Evolutionary conservation across 2,329 filamentous ascomycete genomes (phyloP).

Genomic region (Fusarium algeriense): DNA sequence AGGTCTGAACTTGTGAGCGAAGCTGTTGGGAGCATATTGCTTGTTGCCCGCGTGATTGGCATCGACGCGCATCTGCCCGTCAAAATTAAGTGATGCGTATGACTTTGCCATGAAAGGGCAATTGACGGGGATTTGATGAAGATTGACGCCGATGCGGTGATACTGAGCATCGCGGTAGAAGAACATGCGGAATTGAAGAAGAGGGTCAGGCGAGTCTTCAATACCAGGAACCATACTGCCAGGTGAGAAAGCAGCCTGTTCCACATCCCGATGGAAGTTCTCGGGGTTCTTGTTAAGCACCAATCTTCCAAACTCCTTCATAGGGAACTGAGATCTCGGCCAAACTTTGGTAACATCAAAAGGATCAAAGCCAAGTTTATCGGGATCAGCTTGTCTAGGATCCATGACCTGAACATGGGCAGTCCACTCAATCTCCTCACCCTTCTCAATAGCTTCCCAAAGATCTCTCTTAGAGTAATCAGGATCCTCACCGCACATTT

Average conservation of each 20-base stretch:
- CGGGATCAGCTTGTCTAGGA: conserved; percentile 11
- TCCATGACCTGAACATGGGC: conserved; percentile 13
- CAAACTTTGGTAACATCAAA: conserved; percentile 14
- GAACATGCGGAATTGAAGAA: conserved; percentile 19
- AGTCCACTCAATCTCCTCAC: conserved; percentile 17
- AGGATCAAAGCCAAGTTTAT: conserved; percentile 7
- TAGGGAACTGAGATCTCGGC: background rate
- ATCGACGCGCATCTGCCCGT: background rate
- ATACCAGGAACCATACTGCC: conserved; percentile 13
- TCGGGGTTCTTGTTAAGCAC: conserved; percentile 16
- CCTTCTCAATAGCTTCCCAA: conserved; percentile 14
- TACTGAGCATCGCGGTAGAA: conserved; percentile 19
- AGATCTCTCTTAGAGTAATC: conserved; percentile 16
- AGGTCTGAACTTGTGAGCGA: conserved; percentile 14
- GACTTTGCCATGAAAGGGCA: conserved; percentile 17
- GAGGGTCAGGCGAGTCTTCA: conserved; percentile 15
- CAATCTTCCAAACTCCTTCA: conserved; percentile 16
- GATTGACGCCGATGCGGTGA: conserved; percentile 2
- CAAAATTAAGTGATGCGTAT: conserved; percentile 13
- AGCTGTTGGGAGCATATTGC: conserved; percentile 2
- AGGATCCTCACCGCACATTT: conserved; percentile 14
- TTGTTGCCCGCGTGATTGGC: conserved; percentile 13
- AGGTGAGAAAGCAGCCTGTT: conserved; percentile 6
- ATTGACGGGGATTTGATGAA: conserved; percentile 10
- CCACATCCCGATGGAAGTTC: conserved; percentile 18